phyloP scores from a whole-genome alignment of 371 early-diverging fungal genomes.

The Smittium culicis region DNA sequence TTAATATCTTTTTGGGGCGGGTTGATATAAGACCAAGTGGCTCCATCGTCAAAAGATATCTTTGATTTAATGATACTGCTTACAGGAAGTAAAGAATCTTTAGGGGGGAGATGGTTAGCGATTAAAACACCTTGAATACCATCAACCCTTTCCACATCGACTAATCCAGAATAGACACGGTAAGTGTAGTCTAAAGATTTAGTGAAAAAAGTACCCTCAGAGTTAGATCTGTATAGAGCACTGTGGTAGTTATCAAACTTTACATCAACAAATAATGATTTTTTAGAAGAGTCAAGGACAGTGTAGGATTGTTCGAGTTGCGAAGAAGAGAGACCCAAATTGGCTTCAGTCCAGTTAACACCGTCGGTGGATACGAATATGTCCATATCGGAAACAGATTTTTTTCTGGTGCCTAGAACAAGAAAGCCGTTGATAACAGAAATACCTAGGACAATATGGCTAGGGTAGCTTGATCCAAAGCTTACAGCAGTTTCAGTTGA shows the following conservation, averaged over 20 bases:
- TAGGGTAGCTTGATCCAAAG: constrained; percentile 28
- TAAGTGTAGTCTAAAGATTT: constrained; percentile 63
- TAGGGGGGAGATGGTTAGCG: constrained; percentile 66
- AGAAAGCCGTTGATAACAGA: constrained; percentile 24
- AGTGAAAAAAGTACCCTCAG: constrained; percentile 76
- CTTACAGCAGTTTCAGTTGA: constrained; percentile 16
- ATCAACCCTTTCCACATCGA: constrained; percentile 82
- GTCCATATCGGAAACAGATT: constrained; percentile 28
- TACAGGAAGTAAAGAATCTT: constrained; percentile 34
- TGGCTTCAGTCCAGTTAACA: constrained; percentile 32
- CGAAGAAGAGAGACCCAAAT: constrained; percentile 26
- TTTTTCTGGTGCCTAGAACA: constrained; percentile 26
- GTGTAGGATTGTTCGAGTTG: constrained; percentile 33
- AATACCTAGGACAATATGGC: constrained; percentile 24
- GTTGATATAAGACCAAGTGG: constrained; percentile 49
- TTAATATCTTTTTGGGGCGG: constrained; percentile 37
- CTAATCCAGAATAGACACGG: constrained; percentile 49
- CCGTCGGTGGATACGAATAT: constrained; percentile 32
- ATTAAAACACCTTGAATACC: constrained; percentile 69
- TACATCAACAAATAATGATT: constrained; percentile 29
- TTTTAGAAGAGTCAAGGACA: constrained; percentile 26
- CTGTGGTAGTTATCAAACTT: constrained; percentile 35
- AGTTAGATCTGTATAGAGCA: constrained; percentile 68
- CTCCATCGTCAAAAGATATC: constrained; percentile 83
- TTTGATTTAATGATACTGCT: constrained; percentile 44